phyloP scores from a whole-genome alignment of 352 stramenopile species.

The Globisporangium viniferum region DNA sequence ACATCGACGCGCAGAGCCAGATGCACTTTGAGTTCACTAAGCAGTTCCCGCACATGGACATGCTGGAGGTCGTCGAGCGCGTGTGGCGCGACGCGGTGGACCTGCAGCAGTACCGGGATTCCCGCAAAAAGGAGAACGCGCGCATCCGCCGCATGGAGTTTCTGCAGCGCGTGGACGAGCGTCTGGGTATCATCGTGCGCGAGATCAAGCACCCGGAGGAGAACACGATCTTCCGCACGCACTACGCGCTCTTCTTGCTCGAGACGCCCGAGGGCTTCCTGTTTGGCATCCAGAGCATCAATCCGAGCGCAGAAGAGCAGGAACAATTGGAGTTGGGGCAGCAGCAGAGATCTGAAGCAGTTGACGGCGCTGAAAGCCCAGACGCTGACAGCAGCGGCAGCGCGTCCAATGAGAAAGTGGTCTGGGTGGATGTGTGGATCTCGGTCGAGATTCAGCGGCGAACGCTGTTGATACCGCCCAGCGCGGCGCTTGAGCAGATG shows the following conservation, averaged over 20 bases:
- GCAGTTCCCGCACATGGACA: slow-evolving; percentile 25
- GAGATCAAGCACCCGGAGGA: slow-evolving; percentile 32
- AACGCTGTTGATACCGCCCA: background rate
- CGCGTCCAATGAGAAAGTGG: slow-evolving; percentile 15
- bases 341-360: background rate
- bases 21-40: slow-evolving; percentile 44
- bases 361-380: background rate
- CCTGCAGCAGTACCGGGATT: slow-evolving; percentile 18
- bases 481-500: background rate
- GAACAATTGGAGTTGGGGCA: background rate
- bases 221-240: slow-evolving; percentile 33
- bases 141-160: slow-evolving; percentile 32
- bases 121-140: slow-evolving; percentile 11
- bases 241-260: slow-evolving; percentile 29
- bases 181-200: slow-evolving; percentile 29
- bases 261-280: slow-evolving; percentile 20
- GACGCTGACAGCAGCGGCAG: background rate
- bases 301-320: slow-evolving; percentile 22
- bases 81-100: slow-evolving; percentile 29
- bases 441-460: slow-evolving; percentile 27
- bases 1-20: slow-evolving; percentile 30
- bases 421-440: slow-evolving; percentile 33
- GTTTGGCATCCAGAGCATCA: slow-evolving; percentile 34
- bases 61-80: slow-evolving; percentile 22
- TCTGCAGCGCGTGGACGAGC: slow-evolving; percentile 28